A percentile compares a stretch with the other conserved stretches of the same genome.
These are phyloP conservation scores for Colletotrichum brevisporum DNA, from an alignment of 2,329 filamentous ascomycete genomes.

Conservation along the genomic window DNA sequence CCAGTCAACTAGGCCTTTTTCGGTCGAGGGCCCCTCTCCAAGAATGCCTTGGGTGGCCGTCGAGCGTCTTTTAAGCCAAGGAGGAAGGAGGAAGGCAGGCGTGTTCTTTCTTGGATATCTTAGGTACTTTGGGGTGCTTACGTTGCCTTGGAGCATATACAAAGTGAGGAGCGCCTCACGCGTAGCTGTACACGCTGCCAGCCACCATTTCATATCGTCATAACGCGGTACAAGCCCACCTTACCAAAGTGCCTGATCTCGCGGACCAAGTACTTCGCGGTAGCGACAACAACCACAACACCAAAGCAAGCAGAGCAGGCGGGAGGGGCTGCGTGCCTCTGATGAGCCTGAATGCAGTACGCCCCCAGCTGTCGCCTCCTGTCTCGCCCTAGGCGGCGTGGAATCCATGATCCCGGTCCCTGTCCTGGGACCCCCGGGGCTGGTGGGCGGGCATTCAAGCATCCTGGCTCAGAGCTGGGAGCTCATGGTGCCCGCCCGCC, in stretches of 20 bases:
- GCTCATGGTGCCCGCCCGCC: too few relatives aligned
- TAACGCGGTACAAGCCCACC: neutral
- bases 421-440: constrained; percentile 10
- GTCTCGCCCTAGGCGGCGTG: constrained; percentile 17
- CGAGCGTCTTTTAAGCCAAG: too few relatives aligned
- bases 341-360: neutral
- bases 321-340: too few relatives aligned
- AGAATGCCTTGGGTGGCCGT: too few relatives aligned
- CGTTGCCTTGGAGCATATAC: neutral
- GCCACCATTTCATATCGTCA: too few relatives aligned
- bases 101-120: too few relatives aligned
- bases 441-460: neutral
- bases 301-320: too few relatives aligned
- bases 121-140: too few relatives aligned
- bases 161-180: neutral
- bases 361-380: constrained; percentile 32
- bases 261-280: neutral
- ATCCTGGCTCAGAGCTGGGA: neutral
- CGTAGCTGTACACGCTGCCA: too few relatives aligned
- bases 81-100: neutral
- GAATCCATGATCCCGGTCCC: constrained; percentile 36
- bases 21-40: too few relatives aligned
- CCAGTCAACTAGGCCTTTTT: too few relatives aligned
- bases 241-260: neutral
- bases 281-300: too few relatives aligned